phyloP scores from a whole-genome alignment of 2,329 filamentous ascomycete genomes.

The Beauveria rudraprayagi region DNA sequence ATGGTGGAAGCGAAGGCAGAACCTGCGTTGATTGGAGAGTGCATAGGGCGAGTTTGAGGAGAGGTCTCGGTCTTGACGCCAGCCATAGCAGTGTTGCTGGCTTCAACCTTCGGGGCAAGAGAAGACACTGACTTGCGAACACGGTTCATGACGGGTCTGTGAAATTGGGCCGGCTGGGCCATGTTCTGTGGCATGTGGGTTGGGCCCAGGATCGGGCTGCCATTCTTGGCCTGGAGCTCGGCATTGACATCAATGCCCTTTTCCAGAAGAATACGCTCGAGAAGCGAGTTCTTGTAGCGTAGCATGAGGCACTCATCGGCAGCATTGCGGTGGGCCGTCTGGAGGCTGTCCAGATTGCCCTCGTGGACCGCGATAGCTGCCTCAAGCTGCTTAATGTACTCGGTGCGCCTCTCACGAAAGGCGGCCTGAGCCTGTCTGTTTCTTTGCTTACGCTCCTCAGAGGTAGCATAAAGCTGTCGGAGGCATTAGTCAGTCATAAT shows the following conservation, averaged over 20 bases:
- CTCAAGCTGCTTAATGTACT: slow-evolving; percentile 99
- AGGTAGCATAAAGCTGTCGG: slow-evolving; percentile 88
- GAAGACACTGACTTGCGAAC: slow-evolving; percentile 64
- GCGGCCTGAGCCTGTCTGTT: slow-evolving; percentile 96
- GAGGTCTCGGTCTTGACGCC: slow-evolving; percentile 48
- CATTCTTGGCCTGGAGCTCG: slow-evolving; percentile 86
- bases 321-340: slow-evolving; percentile 87
- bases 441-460: slow-evolving; percentile 94
- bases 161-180: slow-evolving; percentile 67
- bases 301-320: slow-evolving; percentile 97
- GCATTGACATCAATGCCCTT: slow-evolving; percentile 98
- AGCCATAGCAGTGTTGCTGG: slow-evolving; percentile 41
- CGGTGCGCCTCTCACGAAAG: slow-evolving; percentile 90
- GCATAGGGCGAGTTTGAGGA: slow-evolving; percentile 71
- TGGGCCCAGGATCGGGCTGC: slow-evolving; percentile 69
- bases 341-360: slow-evolving; percentile 82
- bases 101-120: slow-evolving; percentile 66
- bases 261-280: slow-evolving; percentile 91
- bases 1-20: slow-evolving; percentile 36
- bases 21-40: slow-evolving; percentile 48
- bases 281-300: slow-evolving; percentile 93
- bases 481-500: slow-evolving; percentile 37
- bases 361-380: slow-evolving; percentile 96
- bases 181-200: slow-evolving; percentile 60
- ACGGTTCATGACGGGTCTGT: slow-evolving; percentile 72